Evolutionary conservation across 2,329 filamentous ascomycete species (phyloP).

Genomic region (Kalmusia sp.): DNA sequence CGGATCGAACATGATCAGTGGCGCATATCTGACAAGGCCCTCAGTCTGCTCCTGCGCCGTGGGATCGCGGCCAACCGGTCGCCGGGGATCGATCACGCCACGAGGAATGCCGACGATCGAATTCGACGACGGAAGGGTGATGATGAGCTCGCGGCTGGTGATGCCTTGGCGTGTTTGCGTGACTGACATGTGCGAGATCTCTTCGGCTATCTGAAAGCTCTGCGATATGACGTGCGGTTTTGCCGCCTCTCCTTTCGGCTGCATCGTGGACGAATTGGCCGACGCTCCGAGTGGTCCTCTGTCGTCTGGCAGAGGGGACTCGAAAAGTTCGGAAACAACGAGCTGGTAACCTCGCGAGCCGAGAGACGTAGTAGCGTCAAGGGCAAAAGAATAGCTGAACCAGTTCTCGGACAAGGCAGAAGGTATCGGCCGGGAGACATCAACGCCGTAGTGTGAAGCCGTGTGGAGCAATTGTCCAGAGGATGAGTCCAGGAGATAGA

Average conservation of each 20-base stretch:
- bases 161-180: conserved; percentile 94
- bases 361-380: conserved; percentile 59
- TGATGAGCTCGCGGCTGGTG: conserved; percentile 80
- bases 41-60: conserved; percentile 82
- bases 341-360: conserved; percentile 83
- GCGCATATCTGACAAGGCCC: conserved; percentile 77
- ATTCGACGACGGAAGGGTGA: conserved; percentile 74
- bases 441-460: conserved; percentile 74
- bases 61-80: conserved; percentile 84
- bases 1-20: conserved; percentile 83
- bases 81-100: conserved; percentile 80
- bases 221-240: conserved; percentile 81
- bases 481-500: conserved; percentile 85
- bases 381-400: conserved; percentile 82
- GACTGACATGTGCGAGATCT: conserved; percentile 80
- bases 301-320: conserved; percentile 82
- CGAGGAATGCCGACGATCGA: conserved; percentile 82
- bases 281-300: conserved; percentile 77
- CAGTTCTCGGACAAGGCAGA: conserved; percentile 92
- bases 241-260: conserved; percentile 64
- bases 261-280: conserved; percentile 78
- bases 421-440: conserved; percentile 74
- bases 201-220: conserved; percentile 78
- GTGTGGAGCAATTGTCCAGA: conserved; percentile 82
- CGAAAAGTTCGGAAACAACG: conserved; percentile 86